These are phyloP conservation scores for Lactifluus piperatus DNA, from an alignment of 768 basidiomycete species.

Conservation along the genomic window DNA sequence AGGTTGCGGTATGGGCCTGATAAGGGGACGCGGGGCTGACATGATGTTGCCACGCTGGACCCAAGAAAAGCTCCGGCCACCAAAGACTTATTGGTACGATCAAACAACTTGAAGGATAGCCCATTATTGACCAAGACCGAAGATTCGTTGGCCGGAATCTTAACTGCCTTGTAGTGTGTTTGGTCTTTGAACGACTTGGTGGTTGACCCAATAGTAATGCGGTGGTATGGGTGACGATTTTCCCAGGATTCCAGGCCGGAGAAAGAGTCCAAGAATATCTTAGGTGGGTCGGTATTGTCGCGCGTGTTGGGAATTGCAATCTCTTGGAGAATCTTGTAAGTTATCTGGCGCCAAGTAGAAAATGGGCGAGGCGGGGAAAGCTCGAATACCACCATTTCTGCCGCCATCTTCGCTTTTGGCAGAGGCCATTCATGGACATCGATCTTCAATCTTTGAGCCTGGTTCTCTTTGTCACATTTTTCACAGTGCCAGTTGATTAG, in stretches of 20 bases:
- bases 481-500: neutral
- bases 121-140: neutral
- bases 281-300: neutral
- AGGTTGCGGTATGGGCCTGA: neutral
- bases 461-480: neutral
- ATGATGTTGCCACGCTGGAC: neutral
- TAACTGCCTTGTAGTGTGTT: neutral
- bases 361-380: neutral
- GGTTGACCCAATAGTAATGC: neutral
- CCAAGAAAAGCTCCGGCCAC: neutral
- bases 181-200: neutral
- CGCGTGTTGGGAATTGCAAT: neutral
- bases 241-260: neutral
- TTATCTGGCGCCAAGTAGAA: conserved; percentile 3
- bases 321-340: conserved; percentile 2
- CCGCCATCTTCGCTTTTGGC: neutral
- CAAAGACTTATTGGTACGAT: neutral
- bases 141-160: neutral
- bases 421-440: conserved; percentile 5
- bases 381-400: conserved; percentile 1
- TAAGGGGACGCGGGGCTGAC: neutral
- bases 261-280: neutral
- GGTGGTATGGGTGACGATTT: neutral
- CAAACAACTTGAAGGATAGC: neutral
- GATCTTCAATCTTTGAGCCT: neutral